These are phyloP conservation scores for Yarrowia sp. DNA, from an alignment of 805 yeast genomes.

Conservation along the genomic window DNA sequence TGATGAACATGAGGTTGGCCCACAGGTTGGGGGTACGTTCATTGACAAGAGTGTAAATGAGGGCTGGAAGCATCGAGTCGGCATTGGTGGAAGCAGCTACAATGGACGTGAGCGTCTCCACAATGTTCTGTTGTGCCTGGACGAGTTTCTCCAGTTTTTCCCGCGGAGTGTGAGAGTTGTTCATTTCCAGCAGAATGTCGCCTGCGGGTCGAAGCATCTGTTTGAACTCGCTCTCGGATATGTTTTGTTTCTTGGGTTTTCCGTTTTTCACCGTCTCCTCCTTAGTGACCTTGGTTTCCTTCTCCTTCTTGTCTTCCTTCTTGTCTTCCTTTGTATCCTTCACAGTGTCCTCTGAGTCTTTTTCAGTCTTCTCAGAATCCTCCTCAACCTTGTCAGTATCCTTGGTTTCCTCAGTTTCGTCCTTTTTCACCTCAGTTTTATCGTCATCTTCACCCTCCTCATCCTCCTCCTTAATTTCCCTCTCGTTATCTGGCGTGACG, in stretches of 20 bases:
- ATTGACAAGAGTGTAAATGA: constrained; percentile 40
- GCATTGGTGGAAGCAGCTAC: constrained; percentile 36
- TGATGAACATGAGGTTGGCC: constrained; percentile 41
- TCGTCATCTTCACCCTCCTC: not conserved
- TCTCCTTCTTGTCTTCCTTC: too few species aligned
- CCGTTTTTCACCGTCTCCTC: not conserved
- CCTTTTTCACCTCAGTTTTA: not conserved
- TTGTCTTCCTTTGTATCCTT: too few species aligned
- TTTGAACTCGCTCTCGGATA: constrained; percentile 13
- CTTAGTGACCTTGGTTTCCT: constrained; percentile 27
- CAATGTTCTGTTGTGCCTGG: constrained; percentile 41
- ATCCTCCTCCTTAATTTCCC: not conserved
- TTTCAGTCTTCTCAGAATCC: not conserved
- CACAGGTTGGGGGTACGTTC: constrained; percentile 39
- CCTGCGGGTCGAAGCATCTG: constrained; percentile 21
- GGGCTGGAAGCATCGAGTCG: constrained; percentile 43
- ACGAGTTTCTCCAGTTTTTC: constrained; percentile 40
- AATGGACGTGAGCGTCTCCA: constrained; percentile 30
- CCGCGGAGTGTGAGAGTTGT: constrained; percentile 38
- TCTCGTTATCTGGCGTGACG: constrained; percentile 28
- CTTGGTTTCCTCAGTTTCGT: constrained; percentile 23
- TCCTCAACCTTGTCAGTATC: not conserved
- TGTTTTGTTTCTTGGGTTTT: not conserved
- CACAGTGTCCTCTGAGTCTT: not conserved
- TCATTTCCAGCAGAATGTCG: constrained; percentile 16